Conservation (phyloP, 2,329 filamentous ascomycete species). For the Xylaria sp. region DNA sequence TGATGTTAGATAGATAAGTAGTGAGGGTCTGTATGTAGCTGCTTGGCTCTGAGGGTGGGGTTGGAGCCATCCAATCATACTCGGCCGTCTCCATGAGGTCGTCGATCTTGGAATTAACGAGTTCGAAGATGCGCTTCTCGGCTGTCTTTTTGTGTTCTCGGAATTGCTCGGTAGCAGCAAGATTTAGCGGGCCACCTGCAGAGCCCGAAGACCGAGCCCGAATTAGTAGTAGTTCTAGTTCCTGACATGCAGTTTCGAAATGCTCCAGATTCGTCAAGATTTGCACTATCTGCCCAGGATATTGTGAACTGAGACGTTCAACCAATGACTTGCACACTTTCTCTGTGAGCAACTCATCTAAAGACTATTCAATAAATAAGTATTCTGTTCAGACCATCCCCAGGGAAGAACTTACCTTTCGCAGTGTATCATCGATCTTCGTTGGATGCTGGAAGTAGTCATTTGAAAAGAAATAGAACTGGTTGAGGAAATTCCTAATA, state of each 20-base stretch:
- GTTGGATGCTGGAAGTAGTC: conserved; percentile 93
- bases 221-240: conserved; percentile 87
- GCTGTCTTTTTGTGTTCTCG: conserved; percentile 92
- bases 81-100: conserved; percentile 97
- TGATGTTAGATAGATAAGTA: conserved; percentile 92
- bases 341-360: conserved; percentile 93
- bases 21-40: conserved; percentile 97
- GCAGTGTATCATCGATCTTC: conserved; percentile 90
- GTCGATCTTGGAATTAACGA: conserved; percentile 98
- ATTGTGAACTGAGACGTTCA: conserved; percentile 88
- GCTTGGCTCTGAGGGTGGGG: conserved; percentile 76
- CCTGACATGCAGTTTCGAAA: conserved; percentile 91
- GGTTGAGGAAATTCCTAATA: conserved; percentile 95
- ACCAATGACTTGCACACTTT: conserved; percentile 93
- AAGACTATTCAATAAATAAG: conserved; percentile 63
- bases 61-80: conserved; percentile 81
- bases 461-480: conserved; percentile 97
- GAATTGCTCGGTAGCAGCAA: conserved; percentile 88
- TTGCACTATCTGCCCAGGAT: conserved; percentile 96
- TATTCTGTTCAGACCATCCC: conserved; percentile 26
- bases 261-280: conserved; percentile 98
- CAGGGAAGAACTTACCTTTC: conserved; percentile 64
- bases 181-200: conserved; percentile 79
- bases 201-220: conserved; percentile 84
- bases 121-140: conserved; percentile 96